A percentile compares a stretch with the other conserved stretches of the same genome.
Evolutionary conservation across 1,139 yeast genomes (phyloP).

Genomic region (Protomyces arabidopsidicola): DNA sequence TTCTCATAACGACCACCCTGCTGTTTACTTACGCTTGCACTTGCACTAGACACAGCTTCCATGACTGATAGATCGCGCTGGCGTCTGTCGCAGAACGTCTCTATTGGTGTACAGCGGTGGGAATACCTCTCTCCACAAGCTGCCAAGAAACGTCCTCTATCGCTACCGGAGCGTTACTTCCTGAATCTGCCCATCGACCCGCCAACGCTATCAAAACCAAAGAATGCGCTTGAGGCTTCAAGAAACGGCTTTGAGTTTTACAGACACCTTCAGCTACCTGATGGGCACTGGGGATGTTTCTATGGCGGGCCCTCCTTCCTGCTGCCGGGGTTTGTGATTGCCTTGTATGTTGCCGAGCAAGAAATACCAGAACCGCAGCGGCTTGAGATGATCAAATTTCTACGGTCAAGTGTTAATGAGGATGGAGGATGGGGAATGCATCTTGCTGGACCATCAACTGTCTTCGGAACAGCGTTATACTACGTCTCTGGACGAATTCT

Average conservation of each 20-base stretch:
- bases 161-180: conserved; percentile 15
- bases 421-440: conserved; percentile 99
- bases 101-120: conserved; percentile 22
- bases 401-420: conserved; percentile 79
- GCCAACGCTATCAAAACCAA: conserved; percentile 29
- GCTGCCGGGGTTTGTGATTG: conserved; percentile 80
- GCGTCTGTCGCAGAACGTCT: conserved; percentile 9
- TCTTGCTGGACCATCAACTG: conserved; percentile 84
- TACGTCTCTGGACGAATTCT: conserved; percentile 72
- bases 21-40: no score
- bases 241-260: conserved; percentile 72
- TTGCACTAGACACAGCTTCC: background rate
- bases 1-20: background rate
- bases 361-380: conserved; percentile 63
- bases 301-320: conserved; percentile 98
- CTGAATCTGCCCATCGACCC: background rate
- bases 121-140: conserved; percentile 5
- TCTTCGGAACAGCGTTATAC: conserved; percentile 88
- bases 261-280: conserved; percentile 55
- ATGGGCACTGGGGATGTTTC: conserved; percentile 85
- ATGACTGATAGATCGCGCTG: conserved; percentile 20
- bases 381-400: conserved; percentile 54
- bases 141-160: conserved; percentile 5
- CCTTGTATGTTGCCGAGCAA: conserved; percentile 63
- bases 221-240: conserved; percentile 59